phyloP scores from a whole-genome alignment of 345 rosid genomes.

The Populus nigra region DNA sequence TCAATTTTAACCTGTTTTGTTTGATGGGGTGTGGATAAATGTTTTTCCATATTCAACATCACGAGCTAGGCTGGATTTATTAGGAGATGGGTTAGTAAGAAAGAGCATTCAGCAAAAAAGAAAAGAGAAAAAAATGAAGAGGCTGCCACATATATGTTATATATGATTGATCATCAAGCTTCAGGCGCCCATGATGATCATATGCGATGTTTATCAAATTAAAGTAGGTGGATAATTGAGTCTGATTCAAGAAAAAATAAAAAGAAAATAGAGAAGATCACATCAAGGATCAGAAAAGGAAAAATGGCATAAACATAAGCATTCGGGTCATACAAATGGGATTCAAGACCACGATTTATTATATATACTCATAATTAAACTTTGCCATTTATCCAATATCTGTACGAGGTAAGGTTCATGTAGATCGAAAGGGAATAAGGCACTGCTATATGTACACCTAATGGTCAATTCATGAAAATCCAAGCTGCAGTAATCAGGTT shows the following conservation, averaged over 20 bases:
- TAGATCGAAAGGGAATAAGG: background rate
- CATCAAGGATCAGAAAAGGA: background rate
- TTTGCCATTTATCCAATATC: background rate
- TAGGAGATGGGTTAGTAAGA: background rate
- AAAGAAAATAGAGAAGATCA: background rate
- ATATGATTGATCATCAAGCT: background rate
- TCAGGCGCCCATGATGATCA: background rate
- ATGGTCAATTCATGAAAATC: background rate
- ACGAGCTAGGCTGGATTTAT: background rate
- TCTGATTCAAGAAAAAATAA: background rate
- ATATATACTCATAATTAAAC: background rate
- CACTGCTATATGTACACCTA: background rate
- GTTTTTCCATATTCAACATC: background rate
- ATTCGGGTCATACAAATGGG: too few species aligned
- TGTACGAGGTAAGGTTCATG: background rate
- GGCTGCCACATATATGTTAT: background rate
- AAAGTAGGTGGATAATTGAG: background rate
- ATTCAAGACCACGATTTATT: background rate
- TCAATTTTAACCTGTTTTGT: background rate
- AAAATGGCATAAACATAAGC: too few species aligned
- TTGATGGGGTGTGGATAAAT: background rate
- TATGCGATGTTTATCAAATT: background rate
- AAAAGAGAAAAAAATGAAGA: too few species aligned
- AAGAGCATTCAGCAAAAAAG: background rate
- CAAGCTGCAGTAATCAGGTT: background rate